Percentiles rank a stretch among this genome's conserved stretches.
Evolutionary conservation across 169 alveolate species (phyloP).

Genomic region (Cryptosporidium canis): DNA sequence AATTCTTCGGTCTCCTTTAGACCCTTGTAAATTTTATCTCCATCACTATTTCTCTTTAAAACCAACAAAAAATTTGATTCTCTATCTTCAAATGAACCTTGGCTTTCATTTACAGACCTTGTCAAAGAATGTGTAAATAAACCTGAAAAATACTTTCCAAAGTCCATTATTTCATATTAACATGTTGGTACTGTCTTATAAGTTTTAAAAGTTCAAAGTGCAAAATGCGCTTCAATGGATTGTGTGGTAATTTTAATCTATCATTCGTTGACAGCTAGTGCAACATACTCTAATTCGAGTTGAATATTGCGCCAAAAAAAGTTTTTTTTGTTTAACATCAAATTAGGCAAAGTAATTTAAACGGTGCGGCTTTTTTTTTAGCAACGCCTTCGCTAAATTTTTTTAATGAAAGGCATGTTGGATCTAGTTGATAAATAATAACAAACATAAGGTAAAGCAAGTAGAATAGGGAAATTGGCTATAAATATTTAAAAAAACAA

Average conservation of each 20-base stretch:
- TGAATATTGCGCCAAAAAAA: neutral
- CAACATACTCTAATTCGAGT: conserved; percentile 5
- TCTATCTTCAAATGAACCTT: conserved; percentile 68
- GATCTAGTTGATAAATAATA: too few species aligned
- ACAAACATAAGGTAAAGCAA: too few species aligned
- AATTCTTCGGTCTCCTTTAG: conserved; percentile 42
- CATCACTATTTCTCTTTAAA: conserved; percentile 25
- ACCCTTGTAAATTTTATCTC: conserved; percentile 13
- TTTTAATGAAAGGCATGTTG: too few species aligned
- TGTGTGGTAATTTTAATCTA: neutral
- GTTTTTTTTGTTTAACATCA: too few species aligned
- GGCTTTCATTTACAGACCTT: conserved; percentile 62
- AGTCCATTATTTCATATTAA: conserved; percentile 29
- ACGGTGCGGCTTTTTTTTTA: too few species aligned
- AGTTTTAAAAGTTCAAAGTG: neutral
- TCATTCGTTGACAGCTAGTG: neutral
- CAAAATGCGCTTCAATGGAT: neutral
- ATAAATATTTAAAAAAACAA: too few species aligned
- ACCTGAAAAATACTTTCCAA: conserved; percentile 64
- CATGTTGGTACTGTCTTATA: neutral
- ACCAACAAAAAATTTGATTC: conserved; percentile 60
- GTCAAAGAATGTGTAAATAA: conserved; percentile 44
- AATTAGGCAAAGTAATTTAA: too few species aligned
- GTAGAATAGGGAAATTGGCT: too few species aligned
- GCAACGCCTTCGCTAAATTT: too few species aligned